Percentiles rank a stretch among this genome's conserved stretches.
phyloP scores from a whole-genome alignment of 2,329 filamentous ascomycete genomes.

The Verticillium albo-atrum region DNA sequence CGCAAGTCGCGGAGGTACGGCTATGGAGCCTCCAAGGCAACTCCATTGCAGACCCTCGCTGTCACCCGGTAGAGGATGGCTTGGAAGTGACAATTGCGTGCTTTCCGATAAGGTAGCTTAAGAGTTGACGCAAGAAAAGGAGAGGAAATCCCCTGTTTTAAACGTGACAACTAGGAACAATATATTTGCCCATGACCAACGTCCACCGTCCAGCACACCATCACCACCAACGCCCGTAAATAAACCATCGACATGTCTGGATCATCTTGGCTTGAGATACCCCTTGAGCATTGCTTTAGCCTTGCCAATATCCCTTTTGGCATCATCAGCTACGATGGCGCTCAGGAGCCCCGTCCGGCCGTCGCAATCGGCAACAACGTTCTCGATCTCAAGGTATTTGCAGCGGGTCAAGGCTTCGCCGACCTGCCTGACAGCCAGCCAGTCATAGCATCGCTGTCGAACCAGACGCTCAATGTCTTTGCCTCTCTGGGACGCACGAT shows the following conservation, averaged over 20 bases:
- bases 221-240: too few relatives aligned
- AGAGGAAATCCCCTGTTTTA: too few relatives aligned
- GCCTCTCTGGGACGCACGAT: conserved; percentile 62
- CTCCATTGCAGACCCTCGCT: too few relatives aligned
- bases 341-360: conserved; percentile 53
- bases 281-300: background rate
- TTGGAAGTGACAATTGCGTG: too few relatives aligned
- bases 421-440: background rate
- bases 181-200: too few relatives aligned
- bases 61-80: too few relatives aligned
- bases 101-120: too few relatives aligned
- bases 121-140: too few relatives aligned
- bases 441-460: conserved; percentile 9
- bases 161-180: too few relatives aligned
- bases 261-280: background rate
- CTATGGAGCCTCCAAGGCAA: too few relatives aligned
- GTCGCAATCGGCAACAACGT: conserved; percentile 64
- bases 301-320: conserved; percentile 72
- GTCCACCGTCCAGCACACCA: too few relatives aligned
- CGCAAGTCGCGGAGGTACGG: too few relatives aligned
- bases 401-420: conserved; percentile 2
- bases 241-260: background rate
- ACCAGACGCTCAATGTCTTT: conserved; percentile 63
- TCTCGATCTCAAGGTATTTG: conserved; percentile 47
- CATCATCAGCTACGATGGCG: conserved; percentile 57